Evolutionary conservation across 2,329 filamentous ascomycete genomes (phyloP), one percentile per base, ranked within the genome.

Genomic region (Fusarium nurragi): DNA sequence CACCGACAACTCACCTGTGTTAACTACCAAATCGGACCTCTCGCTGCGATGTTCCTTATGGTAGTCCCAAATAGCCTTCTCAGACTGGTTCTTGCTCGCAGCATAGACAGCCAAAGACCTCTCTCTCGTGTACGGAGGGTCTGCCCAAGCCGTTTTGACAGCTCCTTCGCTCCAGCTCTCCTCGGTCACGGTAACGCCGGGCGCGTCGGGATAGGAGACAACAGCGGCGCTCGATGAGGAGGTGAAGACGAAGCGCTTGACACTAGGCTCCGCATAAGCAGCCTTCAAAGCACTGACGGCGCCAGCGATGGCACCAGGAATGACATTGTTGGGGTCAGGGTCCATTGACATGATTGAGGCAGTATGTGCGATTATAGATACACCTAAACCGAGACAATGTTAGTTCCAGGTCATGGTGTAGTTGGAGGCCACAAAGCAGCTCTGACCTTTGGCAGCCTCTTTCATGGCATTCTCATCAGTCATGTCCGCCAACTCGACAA

Each of bases 31-130:
- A 1, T 58, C 60, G 1, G 74, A 74, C 5, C 72, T 74, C 30
- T 74, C 52, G 4, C 30, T 43, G 0, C 19, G 53, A 10, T 69
- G 66, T 11, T 72, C 62, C 10, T 64, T 22, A 5, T 68, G 41
- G 11, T 74, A 81, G 21, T 77, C 74, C 79, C 80, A 81, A 5
- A 76, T 32, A 3, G 70, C 75, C 51, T 75, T 69, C 46, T 82
- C 79, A 0, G 70, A 70, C 49, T 75, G 68, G 0, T 68, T 64
- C 54, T 82, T 82, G 54, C 77, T 79, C 0, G 80, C 78, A 0
- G 61, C 63, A 46, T 82, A 81, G 1, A 77, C 74, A 9, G 54
- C 11, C 3, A 49, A 64, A 1, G 59, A 51, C n/a, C 74, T 68
- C 2, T 75, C 72, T 0, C 70, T 49, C 0, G 63, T 66, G 28